Conservation (phyloP, 2,329 filamentous ascomycete genomes). For the Calonectria ilicicola region DNA sequence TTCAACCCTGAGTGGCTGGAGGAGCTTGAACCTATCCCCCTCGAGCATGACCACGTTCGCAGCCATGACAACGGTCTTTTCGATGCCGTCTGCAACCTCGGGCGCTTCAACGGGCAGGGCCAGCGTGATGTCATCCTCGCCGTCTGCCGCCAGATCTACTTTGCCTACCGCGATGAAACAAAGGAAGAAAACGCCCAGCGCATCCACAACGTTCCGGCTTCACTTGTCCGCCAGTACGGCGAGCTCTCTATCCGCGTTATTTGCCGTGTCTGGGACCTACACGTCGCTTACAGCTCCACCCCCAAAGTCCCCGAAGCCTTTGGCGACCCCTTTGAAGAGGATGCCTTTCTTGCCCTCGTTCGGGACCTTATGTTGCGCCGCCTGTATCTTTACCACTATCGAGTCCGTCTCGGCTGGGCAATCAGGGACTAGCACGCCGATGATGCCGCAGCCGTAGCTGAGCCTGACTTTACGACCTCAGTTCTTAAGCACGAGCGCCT, state of each 20-base stretch:
- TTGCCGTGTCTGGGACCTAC: conserved; percentile 34
- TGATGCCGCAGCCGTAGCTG: conserved; percentile 14
- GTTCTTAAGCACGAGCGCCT: conserved; percentile 28
- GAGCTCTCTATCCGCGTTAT: conserved; percentile 33
- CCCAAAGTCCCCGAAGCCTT: conserved; percentile 26
- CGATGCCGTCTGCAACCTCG: conserved; percentile 6
- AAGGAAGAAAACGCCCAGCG: conserved; percentile 10
- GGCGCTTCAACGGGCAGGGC: conserved; percentile 15
- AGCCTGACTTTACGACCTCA: conserved; percentile 18
- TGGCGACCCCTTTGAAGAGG: conserved; percentile 16
- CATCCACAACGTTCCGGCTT: conserved; percentile 32
- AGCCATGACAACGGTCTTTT: conserved; percentile 28
- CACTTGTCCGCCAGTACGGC: conserved; percentile 35
- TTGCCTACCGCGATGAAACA: conserved; percentile 17
- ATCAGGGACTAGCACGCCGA: conserved; percentile 37
- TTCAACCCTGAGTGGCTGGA: conserved; percentile 3
- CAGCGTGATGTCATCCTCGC: conserved; percentile 22
- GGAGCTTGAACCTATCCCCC: conserved; percentile 8
- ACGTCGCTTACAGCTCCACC: conserved; percentile 27
- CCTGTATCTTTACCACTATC: conserved; percentile 29
- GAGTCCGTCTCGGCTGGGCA: conserved; percentile 27
- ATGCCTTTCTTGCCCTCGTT: conserved; percentile 24
- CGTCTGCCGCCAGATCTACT: conserved; percentile 28
- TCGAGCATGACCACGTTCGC: conserved; percentile 24
- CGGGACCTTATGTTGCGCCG: conserved; percentile 23